A percentile compares a stretch with the other conserved stretches of the same genome.
These are phyloP conservation scores for Lagerstroemia speciosa DNA, from an alignment of 345 rosid species.

Conservation along the genomic window DNA sequence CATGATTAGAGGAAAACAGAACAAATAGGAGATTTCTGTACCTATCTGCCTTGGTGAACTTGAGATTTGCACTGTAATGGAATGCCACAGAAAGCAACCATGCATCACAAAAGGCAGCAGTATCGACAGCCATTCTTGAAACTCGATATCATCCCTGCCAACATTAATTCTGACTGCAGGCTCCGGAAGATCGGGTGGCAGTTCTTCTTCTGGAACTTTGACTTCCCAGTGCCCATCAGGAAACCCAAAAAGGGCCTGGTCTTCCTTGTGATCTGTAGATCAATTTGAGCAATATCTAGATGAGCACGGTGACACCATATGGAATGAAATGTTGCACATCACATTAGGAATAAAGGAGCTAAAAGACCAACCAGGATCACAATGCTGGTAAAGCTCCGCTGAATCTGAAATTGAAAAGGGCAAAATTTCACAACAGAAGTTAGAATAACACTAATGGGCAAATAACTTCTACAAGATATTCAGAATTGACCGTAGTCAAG, in stretches of 20 bases:
- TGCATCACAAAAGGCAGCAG: slow-evolving; percentile 77
- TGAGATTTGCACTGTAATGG: slow-evolving; percentile 63
- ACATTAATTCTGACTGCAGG: slow-evolving; percentile 84
- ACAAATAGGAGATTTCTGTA: slow-evolving; percentile 13
- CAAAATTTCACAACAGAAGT: background rate
- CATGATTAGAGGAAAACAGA: too few species aligned
- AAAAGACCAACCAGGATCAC: background rate
- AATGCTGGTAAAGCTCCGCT: background rate
- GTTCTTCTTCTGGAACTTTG: slow-evolving; percentile 78
- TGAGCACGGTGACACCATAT: too few species aligned
- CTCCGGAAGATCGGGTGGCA: slow-evolving; percentile 87
- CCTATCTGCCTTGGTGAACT: slow-evolving; percentile 68
- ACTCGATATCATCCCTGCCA: slow-evolving; percentile 78
- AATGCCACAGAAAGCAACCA: slow-evolving; percentile 78
- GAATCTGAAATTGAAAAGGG: background rate
- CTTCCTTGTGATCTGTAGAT: slow-evolving; percentile 53
- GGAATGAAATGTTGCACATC: too few species aligned
- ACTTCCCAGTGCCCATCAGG: slow-evolving; percentile 79
- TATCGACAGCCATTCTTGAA: slow-evolving; percentile 77
- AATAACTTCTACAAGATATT: too few species aligned
- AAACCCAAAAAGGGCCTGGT: slow-evolving; percentile 71
- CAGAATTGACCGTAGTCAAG: too few species aligned
- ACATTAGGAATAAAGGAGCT: too few species aligned
- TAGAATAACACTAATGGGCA: too few species aligned
- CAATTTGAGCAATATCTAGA: too few species aligned